Evolutionary conservation across 352 stramenopile genomes (phyloP).

Genomic region (Phytophthora meadii): DNA sequence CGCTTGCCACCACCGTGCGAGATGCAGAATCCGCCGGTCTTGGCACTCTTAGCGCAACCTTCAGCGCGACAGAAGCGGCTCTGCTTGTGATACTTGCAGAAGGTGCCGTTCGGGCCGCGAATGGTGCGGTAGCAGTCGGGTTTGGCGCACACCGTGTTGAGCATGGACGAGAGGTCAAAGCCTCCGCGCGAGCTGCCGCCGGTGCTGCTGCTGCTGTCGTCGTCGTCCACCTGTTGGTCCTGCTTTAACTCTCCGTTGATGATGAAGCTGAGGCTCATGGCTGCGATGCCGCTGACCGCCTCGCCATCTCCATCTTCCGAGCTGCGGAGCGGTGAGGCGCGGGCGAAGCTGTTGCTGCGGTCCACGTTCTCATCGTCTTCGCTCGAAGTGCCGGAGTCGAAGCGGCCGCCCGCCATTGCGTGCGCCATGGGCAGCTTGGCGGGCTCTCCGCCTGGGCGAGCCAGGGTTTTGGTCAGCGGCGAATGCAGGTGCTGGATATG

Average conservation of each 20-base stretch:
- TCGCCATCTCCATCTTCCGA: constrained; percentile 42
- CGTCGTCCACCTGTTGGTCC: constrained; percentile 31
- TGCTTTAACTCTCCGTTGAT: constrained; percentile 69
- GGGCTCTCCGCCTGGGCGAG: constrained; percentile 26
- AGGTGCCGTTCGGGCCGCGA: constrained; percentile 64
- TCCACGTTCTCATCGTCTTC: constrained; percentile 43
- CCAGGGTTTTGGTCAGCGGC: constrained; percentile 32
- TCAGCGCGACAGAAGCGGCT: constrained; percentile 81
- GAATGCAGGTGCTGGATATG: constrained; percentile 40
- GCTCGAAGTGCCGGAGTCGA: constrained; percentile 37
- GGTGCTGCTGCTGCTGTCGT: constrained; percentile 43
- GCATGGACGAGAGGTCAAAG: constrained; percentile 70
- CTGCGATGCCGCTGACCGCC: constrained; percentile 63
- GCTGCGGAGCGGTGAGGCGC: constrained; percentile 22
- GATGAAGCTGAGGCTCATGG: constrained; percentile 89
- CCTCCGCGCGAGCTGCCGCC: constrained; percentile 37
- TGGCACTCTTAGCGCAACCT: constrained; percentile 76
- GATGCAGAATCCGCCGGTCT: constrained; percentile 82
- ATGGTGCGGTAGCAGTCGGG: constrained; percentile 82
- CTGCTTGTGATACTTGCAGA: constrained; percentile 89
- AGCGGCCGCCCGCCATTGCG: constrained; percentile 38
- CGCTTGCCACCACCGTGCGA: constrained; percentile 77
- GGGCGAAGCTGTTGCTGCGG: constrained; percentile 27
- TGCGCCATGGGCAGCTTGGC: constrained; percentile 29
- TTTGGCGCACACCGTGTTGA: constrained; percentile 85